These are phyloP conservation scores for Populus pruinosa DNA, from an alignment of 345 rosid genomes.

Conservation along the genomic window DNA sequence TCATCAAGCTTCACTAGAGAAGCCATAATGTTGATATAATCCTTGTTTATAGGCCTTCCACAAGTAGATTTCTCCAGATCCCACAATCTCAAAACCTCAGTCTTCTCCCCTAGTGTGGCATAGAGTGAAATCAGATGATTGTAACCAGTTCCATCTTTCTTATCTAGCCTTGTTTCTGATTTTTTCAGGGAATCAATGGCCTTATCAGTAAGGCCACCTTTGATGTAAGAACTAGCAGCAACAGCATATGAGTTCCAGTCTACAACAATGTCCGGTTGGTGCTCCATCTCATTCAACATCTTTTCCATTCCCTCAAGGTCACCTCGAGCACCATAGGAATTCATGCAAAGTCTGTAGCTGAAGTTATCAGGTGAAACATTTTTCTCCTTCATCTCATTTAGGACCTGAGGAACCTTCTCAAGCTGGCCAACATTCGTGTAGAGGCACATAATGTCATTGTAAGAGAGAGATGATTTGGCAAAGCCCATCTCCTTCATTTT, in stretches of 20 bases:
- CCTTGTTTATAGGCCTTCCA: slow-evolving; percentile 60
- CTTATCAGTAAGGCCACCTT: slow-evolving; percentile 41
- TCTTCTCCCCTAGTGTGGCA: slow-evolving; percentile 53
- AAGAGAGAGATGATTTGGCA: slow-evolving; percentile 46
- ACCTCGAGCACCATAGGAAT: slow-evolving; percentile 58
- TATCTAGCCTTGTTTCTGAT: slow-evolving; percentile 56
- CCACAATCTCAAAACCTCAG: slow-evolving; percentile 74
- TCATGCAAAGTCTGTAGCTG: slow-evolving; percentile 74
- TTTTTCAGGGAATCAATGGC: slow-evolving; percentile 52
- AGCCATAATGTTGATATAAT: slow-evolving; percentile 55
- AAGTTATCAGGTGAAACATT: slow-evolving; percentile 67
- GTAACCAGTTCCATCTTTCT: slow-evolving; percentile 67
- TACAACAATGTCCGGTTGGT: slow-evolving; percentile 42
- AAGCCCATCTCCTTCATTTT: slow-evolving; percentile 78
- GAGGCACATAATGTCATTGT: slow-evolving; percentile 81
- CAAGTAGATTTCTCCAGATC: slow-evolving; percentile 55
- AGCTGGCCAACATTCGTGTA: slow-evolving; percentile 53
- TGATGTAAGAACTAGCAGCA: slow-evolving; percentile 66
- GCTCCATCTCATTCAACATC: slow-evolving; percentile 68
- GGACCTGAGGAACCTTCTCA: slow-evolving; percentile 56
- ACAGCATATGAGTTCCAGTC: slow-evolving; percentile 87
- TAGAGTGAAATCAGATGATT: slow-evolving; percentile 72
- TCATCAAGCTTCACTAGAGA: slow-evolving; percentile 68
- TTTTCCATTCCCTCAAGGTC: slow-evolving; percentile 54
- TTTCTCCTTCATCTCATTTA: slow-evolving; percentile 68